A percentile compares a stretch with the other conserved stretches of the same genome.
Conservation (phyloP, 2,329 filamentous ascomycete genomes). For the Fusarium ramigenum region DNA sequence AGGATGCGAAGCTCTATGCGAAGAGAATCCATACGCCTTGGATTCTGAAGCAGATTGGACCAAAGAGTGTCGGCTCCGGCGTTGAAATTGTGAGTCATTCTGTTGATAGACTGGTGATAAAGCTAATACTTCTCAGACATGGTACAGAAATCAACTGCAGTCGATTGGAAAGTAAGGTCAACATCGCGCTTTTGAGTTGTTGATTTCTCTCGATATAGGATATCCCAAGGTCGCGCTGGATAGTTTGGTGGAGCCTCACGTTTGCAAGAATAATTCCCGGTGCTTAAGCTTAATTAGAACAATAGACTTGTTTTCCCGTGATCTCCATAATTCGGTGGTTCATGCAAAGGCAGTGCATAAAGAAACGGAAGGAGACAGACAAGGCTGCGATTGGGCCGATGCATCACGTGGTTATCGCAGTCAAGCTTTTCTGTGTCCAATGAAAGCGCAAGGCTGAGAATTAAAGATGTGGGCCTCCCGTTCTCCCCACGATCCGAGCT, state of each 20-base stretch:
- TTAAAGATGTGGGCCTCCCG: background rate
- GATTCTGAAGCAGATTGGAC: conserved; percentile 25
- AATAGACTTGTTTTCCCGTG: background rate
- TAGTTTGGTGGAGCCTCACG: too few species aligned
- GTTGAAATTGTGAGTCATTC: conserved; percentile 25
- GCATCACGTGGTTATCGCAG: background rate
- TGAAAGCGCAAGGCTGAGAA: background rate
- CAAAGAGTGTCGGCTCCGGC: conserved; percentile 26
- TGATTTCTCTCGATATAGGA: background rate
- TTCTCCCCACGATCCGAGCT: background rate
- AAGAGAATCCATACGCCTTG: conserved; percentile 23
- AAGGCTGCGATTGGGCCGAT: background rate
- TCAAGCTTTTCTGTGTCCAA: background rate
- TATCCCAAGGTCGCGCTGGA: background rate
- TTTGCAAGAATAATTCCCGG: accelerated
- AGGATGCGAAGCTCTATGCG: conserved; percentile 21
- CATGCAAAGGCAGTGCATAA: background rate
- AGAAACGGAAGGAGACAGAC: background rate
- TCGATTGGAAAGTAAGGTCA: background rate
- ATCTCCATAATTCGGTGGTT: background rate
- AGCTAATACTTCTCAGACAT: background rate
- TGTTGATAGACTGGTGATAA: accelerated
- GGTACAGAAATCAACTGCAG: conserved; percentile 30
- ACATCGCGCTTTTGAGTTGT: background rate
- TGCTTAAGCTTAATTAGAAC: background rate